Evolutionary conservation across 768 basidiomycete species (phyloP).

Genomic region (Symmetrospora coprosmae): DNA sequence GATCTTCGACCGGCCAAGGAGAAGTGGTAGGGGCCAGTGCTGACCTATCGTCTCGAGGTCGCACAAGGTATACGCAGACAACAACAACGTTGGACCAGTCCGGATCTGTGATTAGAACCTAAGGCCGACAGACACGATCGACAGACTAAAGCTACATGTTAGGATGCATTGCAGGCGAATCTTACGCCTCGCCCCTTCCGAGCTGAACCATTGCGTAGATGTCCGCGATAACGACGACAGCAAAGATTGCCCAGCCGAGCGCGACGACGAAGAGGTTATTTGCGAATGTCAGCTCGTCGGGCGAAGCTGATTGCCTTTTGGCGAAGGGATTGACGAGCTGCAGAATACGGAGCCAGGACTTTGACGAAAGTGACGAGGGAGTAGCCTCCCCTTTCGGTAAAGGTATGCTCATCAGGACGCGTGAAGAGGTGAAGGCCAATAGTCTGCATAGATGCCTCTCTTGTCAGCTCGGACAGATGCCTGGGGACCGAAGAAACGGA

Average conservation of each 20-base stretch:
- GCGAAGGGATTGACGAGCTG: conserved; percentile 18
- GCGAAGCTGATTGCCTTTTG: not conserved
- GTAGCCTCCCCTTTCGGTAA: not conserved
- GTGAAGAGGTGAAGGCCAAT: conserved; percentile 20
- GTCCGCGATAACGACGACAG: conserved; percentile 19
- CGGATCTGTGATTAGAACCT: too few relatives aligned
- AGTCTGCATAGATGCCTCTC: conserved; percentile 8
- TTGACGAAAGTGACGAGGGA: too few relatives aligned
- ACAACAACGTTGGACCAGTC: too few relatives aligned
- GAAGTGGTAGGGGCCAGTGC: too few relatives aligned
- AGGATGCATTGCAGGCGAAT: conserved; percentile 1
- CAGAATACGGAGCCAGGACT: not conserved
- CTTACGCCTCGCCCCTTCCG: not conserved
- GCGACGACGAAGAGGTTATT: conserved; percentile 15
- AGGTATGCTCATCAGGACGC: conserved; percentile 11
- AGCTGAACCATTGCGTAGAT: conserved; percentile 21
- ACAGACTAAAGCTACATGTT: too few relatives aligned
- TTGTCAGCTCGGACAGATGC: too few relatives aligned
- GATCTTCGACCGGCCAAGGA: conserved; percentile 26
- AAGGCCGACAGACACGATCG: too few relatives aligned
- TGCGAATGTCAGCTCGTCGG: conserved; percentile 16
- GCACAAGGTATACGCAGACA: too few relatives aligned
- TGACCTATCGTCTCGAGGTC: too few relatives aligned
- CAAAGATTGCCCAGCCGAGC: conserved; percentile 13
- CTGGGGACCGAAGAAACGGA: conserved; percentile 33